These are phyloP conservation scores for Stagonosporopsis vannaccii DNA, from an alignment of 2,329 filamentous ascomycete species.

Conservation along the genomic window DNA sequence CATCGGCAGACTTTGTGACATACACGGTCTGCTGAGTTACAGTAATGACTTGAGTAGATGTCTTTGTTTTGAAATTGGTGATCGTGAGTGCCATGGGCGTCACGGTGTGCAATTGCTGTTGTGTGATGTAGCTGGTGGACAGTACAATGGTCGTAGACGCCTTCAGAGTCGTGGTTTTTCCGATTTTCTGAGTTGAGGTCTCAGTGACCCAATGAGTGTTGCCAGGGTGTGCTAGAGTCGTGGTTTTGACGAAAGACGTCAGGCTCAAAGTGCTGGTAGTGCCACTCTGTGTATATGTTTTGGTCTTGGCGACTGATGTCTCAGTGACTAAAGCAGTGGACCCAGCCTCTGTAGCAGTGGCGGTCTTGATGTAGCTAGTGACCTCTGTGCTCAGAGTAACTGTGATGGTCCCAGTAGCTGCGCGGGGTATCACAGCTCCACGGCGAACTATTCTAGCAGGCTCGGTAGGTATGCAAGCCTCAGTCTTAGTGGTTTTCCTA, in stretches of 20 bases:
- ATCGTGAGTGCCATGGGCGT: constrained; percentile 27
- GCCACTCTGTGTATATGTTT: constrained; percentile 18
- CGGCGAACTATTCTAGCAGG: constrained; percentile 22
- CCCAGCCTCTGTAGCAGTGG: constrained; percentile 22
- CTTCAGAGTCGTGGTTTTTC: constrained; percentile 30
- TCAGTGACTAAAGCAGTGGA: constrained; percentile 23
- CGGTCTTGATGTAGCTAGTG: constrained; percentile 30
- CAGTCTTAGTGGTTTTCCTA: constrained; percentile 39
- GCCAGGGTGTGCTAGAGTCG: constrained; percentile 34
- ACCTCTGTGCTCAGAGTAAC: constrained; percentile 34
- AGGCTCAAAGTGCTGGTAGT: constrained; percentile 29
- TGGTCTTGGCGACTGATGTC: constrained; percentile 19
- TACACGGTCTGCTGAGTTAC: constrained; percentile 20
- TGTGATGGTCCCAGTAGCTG: constrained; percentile 27
- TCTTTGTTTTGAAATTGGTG: constrained; percentile 25
- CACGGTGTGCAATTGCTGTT: constrained; percentile 22
- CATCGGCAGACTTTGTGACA: constrained; percentile 19
- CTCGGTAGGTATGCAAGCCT: constrained; percentile 36
- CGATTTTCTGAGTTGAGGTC: constrained; percentile 22
- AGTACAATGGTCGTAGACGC: constrained; percentile 23
- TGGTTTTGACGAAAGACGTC: constrained; percentile 29
- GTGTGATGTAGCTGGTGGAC: constrained; percentile 19
- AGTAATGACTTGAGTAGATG: constrained; percentile 18
- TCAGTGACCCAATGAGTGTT: constrained; percentile 27
- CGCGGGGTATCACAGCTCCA: constrained; percentile 25